Conservation (phyloP, 1,284 basidiomycete species). For the Irpex lacteus region DNA sequence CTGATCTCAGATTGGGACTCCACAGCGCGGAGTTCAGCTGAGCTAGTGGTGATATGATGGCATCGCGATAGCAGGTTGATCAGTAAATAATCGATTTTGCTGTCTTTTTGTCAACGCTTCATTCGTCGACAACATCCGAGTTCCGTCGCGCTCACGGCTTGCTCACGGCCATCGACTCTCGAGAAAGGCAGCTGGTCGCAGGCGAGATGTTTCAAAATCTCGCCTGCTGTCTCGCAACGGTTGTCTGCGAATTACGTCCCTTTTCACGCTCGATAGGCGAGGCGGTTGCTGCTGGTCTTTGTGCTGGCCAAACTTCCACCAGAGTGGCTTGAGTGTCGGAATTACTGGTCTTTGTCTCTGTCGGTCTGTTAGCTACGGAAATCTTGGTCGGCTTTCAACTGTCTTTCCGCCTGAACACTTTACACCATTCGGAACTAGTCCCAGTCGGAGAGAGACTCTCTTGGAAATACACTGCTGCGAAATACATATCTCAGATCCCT, state of each 20-base stretch:
- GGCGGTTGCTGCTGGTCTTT: background rate
- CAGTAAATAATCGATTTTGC: background rate
- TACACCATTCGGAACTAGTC: background rate
- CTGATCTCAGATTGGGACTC: background rate
- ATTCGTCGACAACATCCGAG: slow-evolving; percentile 7
- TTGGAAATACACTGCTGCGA: background rate
- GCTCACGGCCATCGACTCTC: background rate
- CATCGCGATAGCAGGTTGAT: background rate
- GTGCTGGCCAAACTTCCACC: background rate
- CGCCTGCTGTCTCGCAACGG: background rate
- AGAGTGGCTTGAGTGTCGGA: too few relatives aligned
- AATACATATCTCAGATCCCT: background rate
- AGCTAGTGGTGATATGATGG: background rate
- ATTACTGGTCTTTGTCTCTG: background rate
- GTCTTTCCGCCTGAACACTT: background rate
- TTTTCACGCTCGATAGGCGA: background rate
- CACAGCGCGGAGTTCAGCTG: slow-evolving; percentile 7
- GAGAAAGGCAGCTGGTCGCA: background rate
- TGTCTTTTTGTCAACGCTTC: background rate
- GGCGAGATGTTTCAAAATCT: background rate
- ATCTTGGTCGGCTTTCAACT: background rate
- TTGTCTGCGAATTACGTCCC: background rate
- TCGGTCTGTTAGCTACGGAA: background rate
- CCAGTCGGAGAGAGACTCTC: too few relatives aligned
- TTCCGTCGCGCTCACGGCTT: slow-evolving; percentile 4